Conservation (phyloP, 208 protist species). For the Herpetomonas muscarum region DNA sequence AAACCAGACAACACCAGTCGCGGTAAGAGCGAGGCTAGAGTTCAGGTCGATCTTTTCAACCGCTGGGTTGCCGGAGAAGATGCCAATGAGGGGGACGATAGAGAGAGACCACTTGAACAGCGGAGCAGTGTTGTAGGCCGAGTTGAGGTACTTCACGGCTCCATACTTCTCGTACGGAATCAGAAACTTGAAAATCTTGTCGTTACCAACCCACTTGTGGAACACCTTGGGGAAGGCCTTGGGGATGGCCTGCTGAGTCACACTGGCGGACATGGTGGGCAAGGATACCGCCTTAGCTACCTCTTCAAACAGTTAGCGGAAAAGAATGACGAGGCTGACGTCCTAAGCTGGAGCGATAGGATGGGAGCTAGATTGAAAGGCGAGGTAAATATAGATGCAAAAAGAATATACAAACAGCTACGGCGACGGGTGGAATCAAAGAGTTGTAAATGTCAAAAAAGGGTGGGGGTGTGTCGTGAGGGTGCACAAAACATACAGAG, state of each 20-base stretch:
- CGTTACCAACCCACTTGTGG: slow-evolving; percentile 76
- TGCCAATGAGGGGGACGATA: slow-evolving; percentile 82
- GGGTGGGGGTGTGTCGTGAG: not conserved
- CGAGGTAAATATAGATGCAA: not conserved
- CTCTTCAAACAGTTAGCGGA: slow-evolving; percentile 3
- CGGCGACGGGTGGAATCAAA: not conserved
- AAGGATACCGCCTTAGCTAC: not conserved
- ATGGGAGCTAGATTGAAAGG: no score
- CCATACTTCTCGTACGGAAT: slow-evolving; percentile 72
- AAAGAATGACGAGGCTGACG: not conserved
- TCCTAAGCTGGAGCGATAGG: not conserved
- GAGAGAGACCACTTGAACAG: slow-evolving; percentile 88
- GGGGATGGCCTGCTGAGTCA: slow-evolving; percentile 59
- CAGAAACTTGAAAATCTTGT: slow-evolving; percentile 64
- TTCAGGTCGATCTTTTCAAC: slow-evolving; percentile 89
- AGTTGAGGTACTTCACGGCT: slow-evolving; percentile 76
- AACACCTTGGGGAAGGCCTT: slow-evolving; percentile 71
- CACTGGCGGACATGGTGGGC: slow-evolving; percentile 35
- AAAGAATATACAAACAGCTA: not conserved
- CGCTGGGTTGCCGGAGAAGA: slow-evolving; percentile 70
- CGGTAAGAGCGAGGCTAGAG: slow-evolving; percentile 73
- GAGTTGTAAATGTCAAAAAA: no score
- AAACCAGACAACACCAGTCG: slow-evolving; percentile 81
- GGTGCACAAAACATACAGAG: not conserved
- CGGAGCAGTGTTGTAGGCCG: slow-evolving; percentile 79